A percentile compares a stretch with the other conserved stretches of the same genome.
Conservation (phyloP, 2,329 filamentous ascomycete species). For the Pestalotiopsis sp. region DNA sequence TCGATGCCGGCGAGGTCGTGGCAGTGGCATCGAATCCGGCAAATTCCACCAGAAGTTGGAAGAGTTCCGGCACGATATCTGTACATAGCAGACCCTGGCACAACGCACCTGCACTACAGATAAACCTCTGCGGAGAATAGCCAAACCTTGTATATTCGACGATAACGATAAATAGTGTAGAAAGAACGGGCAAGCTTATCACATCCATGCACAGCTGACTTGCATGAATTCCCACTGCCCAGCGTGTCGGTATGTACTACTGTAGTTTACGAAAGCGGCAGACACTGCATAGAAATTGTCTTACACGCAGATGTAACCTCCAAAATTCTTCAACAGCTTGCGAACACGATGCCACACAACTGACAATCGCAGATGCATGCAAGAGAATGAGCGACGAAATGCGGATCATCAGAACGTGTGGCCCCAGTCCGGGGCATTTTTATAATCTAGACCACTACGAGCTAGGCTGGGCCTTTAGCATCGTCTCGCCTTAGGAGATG, state of each 20-base stretch:
- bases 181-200: background rate
- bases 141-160: background rate
- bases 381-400: background rate
- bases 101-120: no score
- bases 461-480: constrained; percentile 1
- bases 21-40: background rate
- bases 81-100: background rate
- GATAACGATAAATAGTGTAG: no score
- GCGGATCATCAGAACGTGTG: background rate
- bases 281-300: background rate
- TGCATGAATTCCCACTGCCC: background rate
- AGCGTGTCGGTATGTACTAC: background rate
- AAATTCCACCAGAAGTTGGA: background rate
- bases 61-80: background rate
- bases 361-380: no score
- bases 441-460: background rate
- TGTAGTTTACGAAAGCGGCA: background rate
- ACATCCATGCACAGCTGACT: background rate
- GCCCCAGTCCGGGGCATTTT: background rate
- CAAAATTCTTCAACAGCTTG: background rate
- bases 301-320: background rate
- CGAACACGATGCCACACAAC: no score
- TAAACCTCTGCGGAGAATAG: background rate
- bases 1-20: background rate
- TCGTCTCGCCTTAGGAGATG: background rate